Percentiles rank a stretch among this genome's conserved stretches.
Conservation (phyloP, 2,329 filamentous ascomycete genomes). For the Pseudocercospora macadamiae region DNA sequence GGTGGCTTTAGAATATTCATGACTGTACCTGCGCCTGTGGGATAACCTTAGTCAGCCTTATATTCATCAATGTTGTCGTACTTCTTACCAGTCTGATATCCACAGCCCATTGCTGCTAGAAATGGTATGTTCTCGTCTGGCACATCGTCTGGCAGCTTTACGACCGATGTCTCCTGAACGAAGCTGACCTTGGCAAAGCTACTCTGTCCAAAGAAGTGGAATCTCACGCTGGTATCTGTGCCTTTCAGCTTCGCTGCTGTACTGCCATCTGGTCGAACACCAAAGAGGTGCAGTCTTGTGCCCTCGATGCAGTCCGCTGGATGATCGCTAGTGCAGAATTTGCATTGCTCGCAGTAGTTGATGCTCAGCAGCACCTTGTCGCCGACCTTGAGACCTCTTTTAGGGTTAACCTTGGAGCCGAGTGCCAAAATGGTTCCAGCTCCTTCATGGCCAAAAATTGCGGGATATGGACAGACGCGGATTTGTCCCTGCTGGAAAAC, state of each 20-base stretch:
- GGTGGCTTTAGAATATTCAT: slow-evolving; percentile 26
- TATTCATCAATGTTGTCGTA: not conserved
- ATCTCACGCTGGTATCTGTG: slow-evolving; percentile 21
- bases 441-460: slow-evolving; percentile 27
- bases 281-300: slow-evolving; percentile 18
- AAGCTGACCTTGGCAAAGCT: slow-evolving; percentile 20
- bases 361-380: slow-evolving; percentile 21
- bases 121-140: slow-evolving; percentile 16
- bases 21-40: slow-evolving; percentile 21
- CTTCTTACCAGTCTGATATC: slow-evolving; percentile 24
- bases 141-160: slow-evolving; percentile 18
- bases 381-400: slow-evolving; percentile 20
- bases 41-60: not conserved
- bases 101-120: slow-evolving; percentile 26
- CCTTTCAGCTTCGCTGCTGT: slow-evolving; percentile 17
- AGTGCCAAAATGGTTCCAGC: slow-evolving; percentile 23
- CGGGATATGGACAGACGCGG: slow-evolving; percentile 20
- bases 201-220: slow-evolving; percentile 26
- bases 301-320: slow-evolving; percentile 22
- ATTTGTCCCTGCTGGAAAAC: slow-evolving; percentile 27
- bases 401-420: slow-evolving; percentile 18
- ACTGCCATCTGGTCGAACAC: slow-evolving; percentile 18
- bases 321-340: slow-evolving; percentile 21
- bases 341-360: slow-evolving; percentile 23
- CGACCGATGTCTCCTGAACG: slow-evolving; percentile 24